Base-by-base conservation (phyloP, 169 alveolate genomes). In the Cytauxzoon felis region DNA sequence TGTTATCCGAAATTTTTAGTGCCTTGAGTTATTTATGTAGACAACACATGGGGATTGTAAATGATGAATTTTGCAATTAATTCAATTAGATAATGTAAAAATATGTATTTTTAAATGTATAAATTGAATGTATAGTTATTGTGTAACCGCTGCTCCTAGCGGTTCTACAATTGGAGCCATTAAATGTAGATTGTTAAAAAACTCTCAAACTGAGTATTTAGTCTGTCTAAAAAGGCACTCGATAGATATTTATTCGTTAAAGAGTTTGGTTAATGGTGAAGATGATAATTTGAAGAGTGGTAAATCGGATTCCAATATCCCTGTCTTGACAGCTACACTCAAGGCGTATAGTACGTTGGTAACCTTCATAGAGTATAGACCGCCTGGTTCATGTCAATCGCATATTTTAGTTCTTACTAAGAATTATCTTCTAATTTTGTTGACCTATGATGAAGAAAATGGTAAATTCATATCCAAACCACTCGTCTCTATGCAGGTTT, bases 161-260 rank as follows among this genome's bases (percentile, higher is more conserved):
- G 81, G 83, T 5, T 68, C 83, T 8, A 73, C 72, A 41, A 59
- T 29, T 11, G 50, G 41, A n/a, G 81, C 83, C n/a, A 24, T 73
- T 19, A 30, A 62, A 40, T 73, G 83, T 51, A 34, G 70, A 60
- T 54, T 73, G 8, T 69, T 67, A 18, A 34, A 36, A 47, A 58
- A 49, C 32, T 73, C 83, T 41, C 60, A 45, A 21, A 32, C 24
- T 18, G 62, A 63, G 18, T 73, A 73, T 56, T 36, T 73, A 56
- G 83, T 73, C 54, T 73, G 83, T 68, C 78, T 73, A n/a, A 73
- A 73, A 52, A 62, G 33, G 63, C 42, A 56, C 48, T 33, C 66
- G 43, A 62, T 73, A 3, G 83, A 73, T n/a, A 78, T 73, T 40
- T 73, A 73, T 30, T 62, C 83, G 30, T 48, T 73, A 60, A 66